Base-by-base conservation (phyloP, 192 early-diverging fungal species). In the Entomortierella beljakovae region DNA sequence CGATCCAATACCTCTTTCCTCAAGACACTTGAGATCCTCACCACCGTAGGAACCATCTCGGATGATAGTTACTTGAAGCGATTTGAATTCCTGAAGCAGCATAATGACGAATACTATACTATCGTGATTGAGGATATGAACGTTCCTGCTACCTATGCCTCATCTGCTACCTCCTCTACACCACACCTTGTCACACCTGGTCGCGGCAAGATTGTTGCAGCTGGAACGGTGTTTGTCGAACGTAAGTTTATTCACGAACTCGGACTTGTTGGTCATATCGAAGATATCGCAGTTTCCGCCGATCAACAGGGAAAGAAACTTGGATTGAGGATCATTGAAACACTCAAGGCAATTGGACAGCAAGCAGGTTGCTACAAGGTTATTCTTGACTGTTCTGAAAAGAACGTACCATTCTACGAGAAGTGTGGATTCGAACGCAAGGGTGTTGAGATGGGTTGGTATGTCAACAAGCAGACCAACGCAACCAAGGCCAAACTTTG, bases 381-480 rank as follows among this genome's bases (percentile, higher is more conserved):
- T 28, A 89, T 91, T 50, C 71, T 88, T 9, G 84, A 85, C 68
- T 91, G 88, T 52, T 86, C 89, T 26, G 80, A 85, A 70, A 84
- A 94, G 86, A 96, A 96, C 72, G 86, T 96, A 40, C 92, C 93
- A 23, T 96, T 96, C 64, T 96, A 96, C 67, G 84, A 90, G 67
- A 96, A 96, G 81, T 96, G 93, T 70, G 94, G 93, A 1, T 96
- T 94, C 62, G 82, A 71, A 20, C 89, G 90, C 50, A 96, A 94
- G 85, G 93, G 88, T 57, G 76, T 82, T 37, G 87, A 90, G 62
- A 90, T 90, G 88, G 87, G 81, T 15, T 90, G 87, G 88, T 89
- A 89, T 42, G 84, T 87, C 52, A 72, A 72, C 58, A 72, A 72
- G 53, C 68, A 65, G 29, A 22, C 61, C 54, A 57, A 22, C 43